These are phyloP conservation scores for Scutellaria barbata DNA, from an alignment of 257 asterid genomes.

Conservation along the genomic window DNA sequence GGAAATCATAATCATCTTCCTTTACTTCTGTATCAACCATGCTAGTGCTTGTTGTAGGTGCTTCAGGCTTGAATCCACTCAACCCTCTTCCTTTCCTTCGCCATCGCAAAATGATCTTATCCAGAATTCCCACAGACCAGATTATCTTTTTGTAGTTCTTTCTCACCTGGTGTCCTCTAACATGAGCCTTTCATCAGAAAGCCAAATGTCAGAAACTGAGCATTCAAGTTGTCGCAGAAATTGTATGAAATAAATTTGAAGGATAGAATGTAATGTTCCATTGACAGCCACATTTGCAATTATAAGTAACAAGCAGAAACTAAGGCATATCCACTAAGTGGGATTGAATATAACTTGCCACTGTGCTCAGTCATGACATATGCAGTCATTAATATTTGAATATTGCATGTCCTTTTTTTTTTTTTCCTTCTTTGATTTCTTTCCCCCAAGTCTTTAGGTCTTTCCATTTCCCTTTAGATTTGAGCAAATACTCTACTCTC, in stretches of 20 bases:
- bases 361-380: not conserved
- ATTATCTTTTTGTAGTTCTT: constrained; percentile 75
- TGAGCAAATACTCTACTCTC: not conserved
- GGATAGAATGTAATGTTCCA: constrained; percentile 8
- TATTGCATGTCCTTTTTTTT: not conserved
- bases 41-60: constrained; percentile 52
- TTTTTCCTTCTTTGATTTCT: not conserved
- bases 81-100: constrained; percentile 88
- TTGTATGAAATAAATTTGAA: not conserved
- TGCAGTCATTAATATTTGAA: not conserved
- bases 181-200: constrained; percentile 73
- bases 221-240: constrained; percentile 12
- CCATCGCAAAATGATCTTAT: constrained; percentile 86
- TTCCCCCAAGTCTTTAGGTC: not conserved
- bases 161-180: constrained; percentile 96
- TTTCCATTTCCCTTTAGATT: not conserved
- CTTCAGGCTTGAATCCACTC: constrained; percentile 75
- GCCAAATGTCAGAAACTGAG: constrained; percentile 38
- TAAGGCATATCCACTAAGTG: not conserved
- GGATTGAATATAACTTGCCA: not conserved
- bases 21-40: constrained; percentile 44
- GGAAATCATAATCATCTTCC: constrained; percentile 86
- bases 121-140: constrained; percentile 94
- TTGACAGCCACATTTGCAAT: constrained; percentile 1
- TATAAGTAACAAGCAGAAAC: not conserved